phyloP scores from a whole-genome alignment of 2,329 filamentous ascomycete species.

The Sordariomycetes sp. region DNA sequence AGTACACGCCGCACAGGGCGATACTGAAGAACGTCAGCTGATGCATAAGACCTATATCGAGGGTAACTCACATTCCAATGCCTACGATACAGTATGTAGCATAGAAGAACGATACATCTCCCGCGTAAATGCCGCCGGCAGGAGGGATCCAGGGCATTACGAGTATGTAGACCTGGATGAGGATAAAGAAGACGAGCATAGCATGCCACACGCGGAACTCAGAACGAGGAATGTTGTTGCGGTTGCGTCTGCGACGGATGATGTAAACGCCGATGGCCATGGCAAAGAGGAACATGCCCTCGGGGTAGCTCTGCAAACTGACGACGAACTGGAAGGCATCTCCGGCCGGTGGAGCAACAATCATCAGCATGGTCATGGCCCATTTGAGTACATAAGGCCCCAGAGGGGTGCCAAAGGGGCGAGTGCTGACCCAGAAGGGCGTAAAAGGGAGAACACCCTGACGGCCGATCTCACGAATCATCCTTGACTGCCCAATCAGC shows the following conservation, averaged over 20 bases:
- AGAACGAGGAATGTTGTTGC: slow-evolving; percentile 34
- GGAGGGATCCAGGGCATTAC: slow-evolving; percentile 68
- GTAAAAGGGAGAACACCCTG: slow-evolving; percentile 55
- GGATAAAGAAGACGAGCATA: slow-evolving; percentile 48
- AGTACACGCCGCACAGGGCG: slow-evolving; percentile 45
- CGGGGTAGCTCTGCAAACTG: slow-evolving; percentile 49
- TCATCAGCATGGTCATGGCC: slow-evolving; percentile 48
- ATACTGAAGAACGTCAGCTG: slow-evolving; percentile 26
- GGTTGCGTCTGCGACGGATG: slow-evolving; percentile 43
- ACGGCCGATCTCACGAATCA: slow-evolving; percentile 51
- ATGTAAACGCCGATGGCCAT: slow-evolving; percentile 49
- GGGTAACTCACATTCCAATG: slow-evolving; percentile 47
- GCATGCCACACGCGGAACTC: slow-evolving; percentile 52
- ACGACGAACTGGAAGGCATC: slow-evolving; percentile 58
- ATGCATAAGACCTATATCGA: neutral
- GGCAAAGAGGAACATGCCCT: slow-evolving; percentile 45
- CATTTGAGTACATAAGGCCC: slow-evolving; percentile 51
- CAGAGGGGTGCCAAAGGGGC: slow-evolving; percentile 53
- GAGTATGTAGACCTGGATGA: slow-evolving; percentile 52
- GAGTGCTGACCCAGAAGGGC: slow-evolving; percentile 52
- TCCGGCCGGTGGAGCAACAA: slow-evolving; percentile 49
- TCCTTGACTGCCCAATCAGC: slow-evolving; percentile 42
- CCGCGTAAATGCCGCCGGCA: slow-evolving; percentile 44
- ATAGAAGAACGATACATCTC: slow-evolving; percentile 67
- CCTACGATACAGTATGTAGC: slow-evolving; percentile 59